A percentile compares a stretch with the other conserved stretches of the same genome.
Evolutionary conservation across 176 grass and related monocot species (phyloP).

Genomic region (Thinopyrum elongatum): DNA sequence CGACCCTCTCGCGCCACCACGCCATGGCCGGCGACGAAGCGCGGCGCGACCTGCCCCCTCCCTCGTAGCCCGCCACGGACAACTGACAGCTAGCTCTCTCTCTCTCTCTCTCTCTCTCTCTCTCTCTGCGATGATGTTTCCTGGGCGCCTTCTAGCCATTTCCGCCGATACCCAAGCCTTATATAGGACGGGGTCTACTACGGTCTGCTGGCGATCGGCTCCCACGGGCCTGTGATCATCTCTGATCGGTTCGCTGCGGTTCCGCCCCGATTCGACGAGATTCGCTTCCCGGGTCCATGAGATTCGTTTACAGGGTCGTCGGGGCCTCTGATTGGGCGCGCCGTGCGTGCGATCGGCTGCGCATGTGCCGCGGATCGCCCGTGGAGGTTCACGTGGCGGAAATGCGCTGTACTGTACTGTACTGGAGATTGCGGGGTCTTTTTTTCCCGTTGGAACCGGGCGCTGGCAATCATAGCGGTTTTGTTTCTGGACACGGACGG

Average conservation of each 20-base stretch:
- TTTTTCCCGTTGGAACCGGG: too few relatives aligned
- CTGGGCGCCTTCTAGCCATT: neutral
- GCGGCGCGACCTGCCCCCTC: neutral
- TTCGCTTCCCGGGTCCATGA: neutral
- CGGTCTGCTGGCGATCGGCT: too few relatives aligned
- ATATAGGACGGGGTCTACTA: neutral
- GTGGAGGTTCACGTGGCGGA: neutral
- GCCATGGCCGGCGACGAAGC: constrained; percentile 36
- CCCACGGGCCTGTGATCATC: neutral
- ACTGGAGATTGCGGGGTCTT: too few relatives aligned
- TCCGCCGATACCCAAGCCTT: neutral
- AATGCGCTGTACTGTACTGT: neutral
- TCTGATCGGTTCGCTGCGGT: neutral
- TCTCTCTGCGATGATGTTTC: neutral
- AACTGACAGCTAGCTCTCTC: neutral
- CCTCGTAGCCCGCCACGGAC: neutral
- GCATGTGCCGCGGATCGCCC: constrained; percentile 29
- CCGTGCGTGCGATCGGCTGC: neutral
- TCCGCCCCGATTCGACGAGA: neutral
- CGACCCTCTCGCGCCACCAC: constrained; percentile 70
- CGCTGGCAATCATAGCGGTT: too few relatives aligned
- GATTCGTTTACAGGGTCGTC: neutral
- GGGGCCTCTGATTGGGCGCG: neutral
- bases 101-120: too few relatives aligned
- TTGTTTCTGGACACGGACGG: too few relatives aligned